Base-by-base conservation (phyloP, 345 rosid genomes). In the Ceriops decandra region DNA sequence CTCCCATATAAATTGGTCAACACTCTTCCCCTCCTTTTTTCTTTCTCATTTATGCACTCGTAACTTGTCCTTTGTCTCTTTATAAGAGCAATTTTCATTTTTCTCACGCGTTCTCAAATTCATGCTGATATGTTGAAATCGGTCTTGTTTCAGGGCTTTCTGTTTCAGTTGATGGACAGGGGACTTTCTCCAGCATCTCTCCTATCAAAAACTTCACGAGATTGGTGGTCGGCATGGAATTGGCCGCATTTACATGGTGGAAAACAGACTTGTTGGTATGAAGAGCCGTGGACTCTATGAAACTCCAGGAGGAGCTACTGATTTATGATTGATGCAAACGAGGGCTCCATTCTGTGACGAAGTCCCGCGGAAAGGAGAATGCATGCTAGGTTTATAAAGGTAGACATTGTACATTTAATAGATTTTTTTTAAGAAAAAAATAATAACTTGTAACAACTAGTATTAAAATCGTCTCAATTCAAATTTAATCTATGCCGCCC, bases 281-380 rank as follows among this genome's bases (percentile, higher is more conserved):
- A 95, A 95, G 72, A 88, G 91, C 62, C 96, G 95, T 0, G 99
- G 97, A 30, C 92, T 91, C 21, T 95, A 91, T 65, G 99, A 90
- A 81, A 88, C 99, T 76, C 99, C 96, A 1, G 97, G 99, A 52
- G 96, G 1, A 5, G 33, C 32, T 4, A 31, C 0, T 2, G 32
- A 4, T 31, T 31, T 5, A 31, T 31, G 32, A 31, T 3, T 31
- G 32, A 2, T 4, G 5, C 5, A 4, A 31, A 31, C 4, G 32
- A 2, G 32, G 32, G 32, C 5, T 30, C 31, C 31, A 30, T 30
- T 4, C 24, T 24, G 24, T 24, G 24, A 24, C 24, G 24, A 24
- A 24, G 24, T 24, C 24, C 24, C 24, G 24, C 24, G 24, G 24
- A 24, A 24, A 24, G 24, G 24, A 24, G 24, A 24, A 24, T n/a